phyloP scores from a whole-genome alignment of 2,329 filamentous ascomycete genomes.

The Ophiocordyceps sinensis region DNA sequence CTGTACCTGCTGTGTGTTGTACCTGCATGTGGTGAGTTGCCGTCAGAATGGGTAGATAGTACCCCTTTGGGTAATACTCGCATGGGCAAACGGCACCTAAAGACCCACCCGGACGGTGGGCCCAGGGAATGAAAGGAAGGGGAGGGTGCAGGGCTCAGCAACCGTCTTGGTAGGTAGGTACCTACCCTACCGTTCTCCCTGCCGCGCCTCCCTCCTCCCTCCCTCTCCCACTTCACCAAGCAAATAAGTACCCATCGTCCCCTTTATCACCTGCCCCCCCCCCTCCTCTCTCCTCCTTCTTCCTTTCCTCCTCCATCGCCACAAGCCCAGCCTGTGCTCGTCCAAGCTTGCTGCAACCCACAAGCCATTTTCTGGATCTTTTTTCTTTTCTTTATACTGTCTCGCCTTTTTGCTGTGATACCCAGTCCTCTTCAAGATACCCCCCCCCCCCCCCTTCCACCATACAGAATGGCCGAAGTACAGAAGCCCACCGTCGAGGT shows the following conservation, averaged over 20 bases:
- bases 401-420: conserved; percentile 31
- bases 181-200: no score
- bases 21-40: no score
- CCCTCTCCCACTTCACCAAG: conserved; percentile 6
- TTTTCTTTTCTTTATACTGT: conserved; percentile 25
- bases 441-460: conserved; percentile 12
- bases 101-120: not conserved
- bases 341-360: conserved; percentile 9
- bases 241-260: conserved; percentile 29
- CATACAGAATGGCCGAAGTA: conserved; percentile 55
- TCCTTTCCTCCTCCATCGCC: conserved; percentile 5
- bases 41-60: not conserved
- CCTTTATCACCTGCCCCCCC: conserved; percentile 13
- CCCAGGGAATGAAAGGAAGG: not conserved
- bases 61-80: not conserved
- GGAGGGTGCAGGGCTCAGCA: not conserved
- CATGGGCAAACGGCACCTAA: not conserved
- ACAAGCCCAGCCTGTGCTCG: conserved; percentile 17
- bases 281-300: conserved; percentile 17
- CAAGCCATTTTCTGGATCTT: conserved; percentile 18
- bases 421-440: conserved; percentile 13
- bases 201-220: conserved; percentile 5
- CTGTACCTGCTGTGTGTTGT: no score
- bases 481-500: conserved; percentile 46
- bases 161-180: not conserved